Evolutionary conservation across 805 yeast species (phyloP), one percentile per base, ranked within the genome.

Genomic region (Myxozyma geophila): DNA sequence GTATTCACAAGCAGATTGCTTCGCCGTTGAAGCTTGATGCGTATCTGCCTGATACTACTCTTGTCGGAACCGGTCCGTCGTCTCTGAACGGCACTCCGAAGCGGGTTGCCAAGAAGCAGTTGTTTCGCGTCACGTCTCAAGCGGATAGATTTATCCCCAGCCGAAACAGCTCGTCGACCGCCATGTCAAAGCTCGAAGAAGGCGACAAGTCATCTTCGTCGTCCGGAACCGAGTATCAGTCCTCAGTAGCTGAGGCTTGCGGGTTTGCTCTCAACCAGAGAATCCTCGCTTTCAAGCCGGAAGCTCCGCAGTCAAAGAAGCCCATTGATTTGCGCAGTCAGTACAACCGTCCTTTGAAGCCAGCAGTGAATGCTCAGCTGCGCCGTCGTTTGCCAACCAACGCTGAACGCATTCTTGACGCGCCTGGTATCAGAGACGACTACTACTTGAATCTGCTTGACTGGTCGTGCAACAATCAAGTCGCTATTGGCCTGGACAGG

Each of bases 341-440:
- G 48, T 79, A 73, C 66, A 72, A 72, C 61, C 71, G 76, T 33
- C 78, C 78, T 10, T 67, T 73, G 47, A 70, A 72, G 67, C 71
- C 75, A 9, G 70, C 75, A 17, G 72, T 70, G 41, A 67, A 65
- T 48, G 74, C 78, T 0, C 66, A 75, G 71, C 47, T 74, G 70
- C 67, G 74, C 63, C 72, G 96, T 69, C 87, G 86, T 70, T 82
- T 95, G 53, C 90, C 96, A 33, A 85, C 90, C 0, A 89, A 90
- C 40, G 98, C 99, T 0, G 97, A 90, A 68, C 83, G 96, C 67
- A 96, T 95, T 0, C 80, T 95, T 47, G 99, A 95, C 77, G 99
- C 98, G 0, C 99, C 99, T 0, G 97, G 97, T 0, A 82, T 92
- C 62, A 82, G 88, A 23, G 97, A 95, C 75, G 99, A 95, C 77